These are phyloP conservation scores for Hippophae tibetana DNA, from an alignment of 306 rosid species.

Conservation along the genomic window DNA sequence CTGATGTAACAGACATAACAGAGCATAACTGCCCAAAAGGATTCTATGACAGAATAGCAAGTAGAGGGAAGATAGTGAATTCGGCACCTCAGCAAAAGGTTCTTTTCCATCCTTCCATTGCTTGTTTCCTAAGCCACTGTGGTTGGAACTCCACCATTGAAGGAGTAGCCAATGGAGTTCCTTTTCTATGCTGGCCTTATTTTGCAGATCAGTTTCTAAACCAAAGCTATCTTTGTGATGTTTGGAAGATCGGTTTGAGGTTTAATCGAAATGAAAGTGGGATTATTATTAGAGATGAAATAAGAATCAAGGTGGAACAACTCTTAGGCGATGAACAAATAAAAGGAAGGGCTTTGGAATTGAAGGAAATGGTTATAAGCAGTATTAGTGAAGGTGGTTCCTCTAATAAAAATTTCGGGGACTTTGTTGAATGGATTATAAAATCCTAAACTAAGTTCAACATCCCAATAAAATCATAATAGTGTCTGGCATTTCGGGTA, in stretches of 20 bases:
- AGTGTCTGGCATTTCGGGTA: no score
- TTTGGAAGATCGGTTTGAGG: slow-evolving; percentile 37
- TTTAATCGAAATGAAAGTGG: slow-evolving; percentile 27
- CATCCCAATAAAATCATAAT: no score
- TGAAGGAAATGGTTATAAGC: slow-evolving; percentile 3
- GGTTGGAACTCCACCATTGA: slow-evolving; percentile 56
- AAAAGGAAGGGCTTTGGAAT: slow-evolving; percentile 14
- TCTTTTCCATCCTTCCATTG: slow-evolving; percentile 27
- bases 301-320: slow-evolving; percentile 27
- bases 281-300: slow-evolving; percentile 18
- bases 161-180: slow-evolving; percentile 34
- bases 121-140: slow-evolving; percentile 42
- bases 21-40: slow-evolving; percentile 11
- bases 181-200: slow-evolving; percentile 49
- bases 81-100: slow-evolving; percentile 43
- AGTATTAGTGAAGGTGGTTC: slow-evolving; percentile 14
- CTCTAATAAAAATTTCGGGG: slow-evolving; percentile 21
- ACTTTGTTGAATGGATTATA: slow-evolving; percentile 27
- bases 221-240: slow-evolving; percentile 27
- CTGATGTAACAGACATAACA: neutral
- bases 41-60: slow-evolving; percentile 13
- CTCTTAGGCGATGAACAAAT: slow-evolving; percentile 19
- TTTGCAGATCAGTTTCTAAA: slow-evolving; percentile 25
- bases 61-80: slow-evolving; percentile 18
- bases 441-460: slow-evolving; percentile 7